Evolutionary conservation across 768 basidiomycete species (phyloP).

Genomic region (Trametes villosa): DNA sequence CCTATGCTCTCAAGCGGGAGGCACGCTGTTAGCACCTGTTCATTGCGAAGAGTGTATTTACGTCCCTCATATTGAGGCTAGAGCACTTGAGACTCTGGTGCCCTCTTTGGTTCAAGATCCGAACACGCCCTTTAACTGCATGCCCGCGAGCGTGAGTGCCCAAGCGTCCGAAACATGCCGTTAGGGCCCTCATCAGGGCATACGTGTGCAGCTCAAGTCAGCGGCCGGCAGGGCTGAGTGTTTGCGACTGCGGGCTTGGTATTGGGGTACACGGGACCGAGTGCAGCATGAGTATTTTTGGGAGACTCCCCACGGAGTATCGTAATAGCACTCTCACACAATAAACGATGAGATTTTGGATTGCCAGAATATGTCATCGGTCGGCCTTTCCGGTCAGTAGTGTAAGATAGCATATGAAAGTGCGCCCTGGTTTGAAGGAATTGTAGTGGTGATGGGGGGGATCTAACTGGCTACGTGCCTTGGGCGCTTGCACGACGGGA

Average conservation of each 20-base stretch:
- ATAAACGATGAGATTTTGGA: not conserved
- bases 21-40: too few species aligned
- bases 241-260: too few species aligned
- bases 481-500: not conserved
- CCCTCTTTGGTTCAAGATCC: not conserved
- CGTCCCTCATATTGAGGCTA: too few species aligned
- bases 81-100: not conserved
- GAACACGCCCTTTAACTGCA: not conserved
- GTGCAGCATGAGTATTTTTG: not conserved
- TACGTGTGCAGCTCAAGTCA: too few species aligned
- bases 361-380: not conserved
- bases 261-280: not conserved
- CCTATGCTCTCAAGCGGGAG: too few species aligned
- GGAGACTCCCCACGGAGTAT: not conserved
- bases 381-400: too few species aligned
- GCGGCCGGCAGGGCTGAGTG: too few species aligned
- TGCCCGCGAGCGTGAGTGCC: not conserved
- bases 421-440: not conserved
- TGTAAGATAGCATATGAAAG: too few species aligned
- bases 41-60: too few species aligned
- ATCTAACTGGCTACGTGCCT: conserved; percentile 3
- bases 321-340: not conserved
- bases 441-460: not conserved
- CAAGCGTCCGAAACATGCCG: not conserved
- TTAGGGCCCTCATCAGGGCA: too few species aligned